These are phyloP conservation scores for Penicillium sp. DNA, from an alignment of 2,329 filamentous ascomycete genomes.

Conservation along the genomic window DNA sequence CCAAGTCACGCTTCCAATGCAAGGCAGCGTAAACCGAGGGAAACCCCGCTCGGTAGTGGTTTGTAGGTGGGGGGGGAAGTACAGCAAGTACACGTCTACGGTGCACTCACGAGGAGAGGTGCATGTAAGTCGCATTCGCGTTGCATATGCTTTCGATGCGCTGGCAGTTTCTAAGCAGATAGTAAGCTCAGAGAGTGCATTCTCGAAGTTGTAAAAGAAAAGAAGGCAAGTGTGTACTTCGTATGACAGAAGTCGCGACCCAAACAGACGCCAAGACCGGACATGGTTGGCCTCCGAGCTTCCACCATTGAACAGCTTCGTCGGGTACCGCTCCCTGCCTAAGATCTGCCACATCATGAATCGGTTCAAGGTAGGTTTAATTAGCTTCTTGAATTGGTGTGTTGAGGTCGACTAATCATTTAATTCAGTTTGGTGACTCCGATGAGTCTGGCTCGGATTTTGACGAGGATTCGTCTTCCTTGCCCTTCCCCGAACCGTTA, in stretches of 20 bases:
- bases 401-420: not conserved
- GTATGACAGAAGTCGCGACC: not conserved
- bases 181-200: not conserved
- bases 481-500: constrained; percentile 87
- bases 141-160: constrained; percentile 14
- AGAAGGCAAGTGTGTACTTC: not conserved
- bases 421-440: constrained; percentile 43
- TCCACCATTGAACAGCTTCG: constrained; percentile 7
- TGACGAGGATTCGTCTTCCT: constrained; percentile 63
- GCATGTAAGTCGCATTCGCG: constrained; percentile 22
- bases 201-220: not conserved
- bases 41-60: constrained; percentile 18
- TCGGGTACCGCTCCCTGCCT: constrained; percentile 1
- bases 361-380: constrained; percentile 33
- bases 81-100: constrained; percentile 12
- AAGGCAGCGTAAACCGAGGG: constrained; percentile 17
- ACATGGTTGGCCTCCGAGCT: constrained; percentile 14
- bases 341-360: constrained; percentile 26
- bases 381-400: not conserved
- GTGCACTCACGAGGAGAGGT: constrained; percentile 18
- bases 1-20: constrained; percentile 9
- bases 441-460: constrained; percentile 50
- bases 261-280: constrained; percentile 21
- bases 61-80: constrained; percentile 4
- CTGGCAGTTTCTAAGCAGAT: constrained; percentile 17